Evolutionary conservation across 1,139 yeast species (phyloP), one percentile per base, ranked within the genome.

Genomic region (Taphrina pruni): DNA sequence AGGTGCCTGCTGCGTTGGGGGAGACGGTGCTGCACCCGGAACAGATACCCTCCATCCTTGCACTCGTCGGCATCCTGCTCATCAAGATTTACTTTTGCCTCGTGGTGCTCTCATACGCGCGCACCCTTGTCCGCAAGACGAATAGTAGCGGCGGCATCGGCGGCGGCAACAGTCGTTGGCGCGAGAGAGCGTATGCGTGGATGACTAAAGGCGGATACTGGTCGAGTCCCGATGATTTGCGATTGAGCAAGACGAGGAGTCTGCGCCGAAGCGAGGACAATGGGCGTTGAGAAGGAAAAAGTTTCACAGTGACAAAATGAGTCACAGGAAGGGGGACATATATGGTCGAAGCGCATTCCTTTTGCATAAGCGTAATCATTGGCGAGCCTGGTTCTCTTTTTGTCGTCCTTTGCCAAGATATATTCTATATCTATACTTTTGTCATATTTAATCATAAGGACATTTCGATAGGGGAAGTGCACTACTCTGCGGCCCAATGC

Each of bases 41-140:
- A n/a, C 70, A 72, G 32, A 68, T 73, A 11, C 74, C 75, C 32
- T 65, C 73, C 11, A 69, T 73, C 46, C 54, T 73, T 12, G 71
- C 72, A 5, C 41, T 73, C 14, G 67, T 66, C n/a, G 65, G 72
- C 6, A 64, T 74, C 38, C 45, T 60, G 36, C 60, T 57, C 48
- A 26, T 70, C 58, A 73, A 73, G 62, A 35, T 73, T n/a, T 74
- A 74, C 69, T 73, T 73, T 66, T 65, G 70, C 60, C 61, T 74
- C 26, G 73, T 72, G 14, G 54, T 73, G 43, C 68, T 74, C 58
- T 70, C 74, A 14, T 74, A 43, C 62, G 74, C 75, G 21, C 71
- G 73, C 26, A 14, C 38, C 35, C 71, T 73, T n/a, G 74, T 72
- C 43, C 14, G 17, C 26, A 20, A 14, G 43, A 45, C 43, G 54